Evolutionary conservation across 805 yeast genomes (phyloP), one percentile per base, ranked within the genome.

Genomic region (Candida cerambycidarum): DNA sequence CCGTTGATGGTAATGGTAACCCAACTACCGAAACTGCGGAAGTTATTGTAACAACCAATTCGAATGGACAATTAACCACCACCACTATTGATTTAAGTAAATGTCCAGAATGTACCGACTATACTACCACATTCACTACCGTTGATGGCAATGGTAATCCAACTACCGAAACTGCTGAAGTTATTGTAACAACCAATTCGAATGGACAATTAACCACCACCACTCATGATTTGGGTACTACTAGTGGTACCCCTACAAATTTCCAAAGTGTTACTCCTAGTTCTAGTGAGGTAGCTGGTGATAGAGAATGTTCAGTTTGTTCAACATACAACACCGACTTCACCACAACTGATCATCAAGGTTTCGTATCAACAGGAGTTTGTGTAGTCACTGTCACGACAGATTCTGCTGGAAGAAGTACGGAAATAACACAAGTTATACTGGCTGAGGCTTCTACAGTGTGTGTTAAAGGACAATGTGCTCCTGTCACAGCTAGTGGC

Each of bases 11-110:
- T 5, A 34, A 39, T 8, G 49, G 51, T 15, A 11, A 28, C 21
- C 14, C 32, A 5, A 5, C 32, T 12, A 50, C 48, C 13, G 43
- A 45, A 16, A 43, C 51, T 2, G 51, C 45, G 18, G 51, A 36
- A 5, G 53, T 49, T 24, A 25, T 50, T 19, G 51, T 55, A 12
- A 54, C 61, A 3, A 56, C 59, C 13, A 46, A 56, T 32, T 37
- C 51, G 5, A 43, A 14, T 11, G 56, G 54, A 5, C 12, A 29
- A 2, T 43, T 43, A 28, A 23, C 28, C 32, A 51, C 55, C 16
- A 39, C 48, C 10, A 46, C 56, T 25, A 12, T 32, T 21, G 18
- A 11, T 30, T 5, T 39, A 4, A 37, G 42, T 32, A 21, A 21
- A 21, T 41, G 45, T 32, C 29, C 42, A 15, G 43, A 38, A 27